These are phyloP conservation scores for Karstenula rhodostoma DNA, from an alignment of 2,329 filamentous ascomycete genomes.

Conservation along the genomic window DNA sequence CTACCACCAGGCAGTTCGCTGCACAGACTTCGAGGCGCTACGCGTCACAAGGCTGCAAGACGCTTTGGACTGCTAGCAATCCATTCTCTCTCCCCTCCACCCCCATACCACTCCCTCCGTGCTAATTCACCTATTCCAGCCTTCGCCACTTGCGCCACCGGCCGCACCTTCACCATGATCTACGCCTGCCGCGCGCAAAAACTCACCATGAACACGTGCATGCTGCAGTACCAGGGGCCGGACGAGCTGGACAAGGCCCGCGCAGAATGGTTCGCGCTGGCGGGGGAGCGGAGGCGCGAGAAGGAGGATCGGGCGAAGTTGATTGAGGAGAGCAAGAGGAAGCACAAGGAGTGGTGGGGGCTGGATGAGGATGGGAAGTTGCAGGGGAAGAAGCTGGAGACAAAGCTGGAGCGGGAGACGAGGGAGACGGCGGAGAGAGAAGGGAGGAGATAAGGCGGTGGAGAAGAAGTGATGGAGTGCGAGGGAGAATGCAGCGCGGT, in stretches of 20 bases:
- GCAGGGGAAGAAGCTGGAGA: conserved; percentile 35
- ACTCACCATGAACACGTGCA: conserved; percentile 90
- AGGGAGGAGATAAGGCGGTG: background rate
- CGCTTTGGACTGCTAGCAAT: background rate
- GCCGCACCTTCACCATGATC: conserved; percentile 85
- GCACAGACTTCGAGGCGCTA: too few relatives aligned
- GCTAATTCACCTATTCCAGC: conserved; percentile 60
- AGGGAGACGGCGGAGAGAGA: conserved; percentile 21
- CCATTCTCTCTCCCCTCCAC: background rate
- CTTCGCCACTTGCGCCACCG: conserved; percentile 88
- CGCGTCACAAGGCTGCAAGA: background rate
- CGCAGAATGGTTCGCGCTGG: conserved; percentile 88
- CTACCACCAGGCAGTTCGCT: background rate
- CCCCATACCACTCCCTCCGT: background rate
- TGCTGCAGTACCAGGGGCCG: conserved; percentile 85
- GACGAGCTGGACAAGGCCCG: conserved; percentile 86
- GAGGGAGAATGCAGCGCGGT: too few relatives aligned
- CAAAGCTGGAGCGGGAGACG: conserved; percentile 24
- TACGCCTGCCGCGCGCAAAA: conserved; percentile 85
- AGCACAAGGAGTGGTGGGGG: conserved; percentile 62
- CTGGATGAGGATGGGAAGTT: conserved; percentile 49
- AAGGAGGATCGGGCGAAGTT: conserved; percentile 64
- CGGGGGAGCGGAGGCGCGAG: conserved; percentile 73
- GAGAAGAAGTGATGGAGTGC: conserved; percentile 28
- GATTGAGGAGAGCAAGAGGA: conserved; percentile 56